phyloP scores from a whole-genome alignment of 2,329 filamentous ascomycete genomes.

The Fusarium sororula region DNA sequence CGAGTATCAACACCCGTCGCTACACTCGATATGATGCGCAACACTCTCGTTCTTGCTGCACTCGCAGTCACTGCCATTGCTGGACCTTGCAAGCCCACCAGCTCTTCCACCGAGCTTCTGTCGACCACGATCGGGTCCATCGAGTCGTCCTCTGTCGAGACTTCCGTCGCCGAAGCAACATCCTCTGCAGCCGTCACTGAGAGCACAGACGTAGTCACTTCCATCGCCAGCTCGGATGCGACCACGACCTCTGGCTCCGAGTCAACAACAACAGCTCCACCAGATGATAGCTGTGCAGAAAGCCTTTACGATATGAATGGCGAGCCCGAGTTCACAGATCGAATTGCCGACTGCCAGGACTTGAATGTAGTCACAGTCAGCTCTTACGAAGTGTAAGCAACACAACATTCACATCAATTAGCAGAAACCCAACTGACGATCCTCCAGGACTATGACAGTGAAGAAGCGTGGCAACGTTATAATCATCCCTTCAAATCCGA shows the following conservation, averaged over 20 bases:
- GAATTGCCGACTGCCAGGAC: rapidly evolving
- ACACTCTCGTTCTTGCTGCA: background rate
- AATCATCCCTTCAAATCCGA: background rate
- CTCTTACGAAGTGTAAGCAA: background rate
- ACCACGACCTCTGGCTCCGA: background rate
- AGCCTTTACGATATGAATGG: rapidly evolving
- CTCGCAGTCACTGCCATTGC: background rate
- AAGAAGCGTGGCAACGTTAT: rapidly evolving
- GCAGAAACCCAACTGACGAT: rapidly evolving
- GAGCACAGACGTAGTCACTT: background rate
- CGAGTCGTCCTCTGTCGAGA: background rate
- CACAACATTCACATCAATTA: rapidly evolving
- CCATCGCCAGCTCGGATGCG: background rate
- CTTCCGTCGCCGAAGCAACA: background rate
- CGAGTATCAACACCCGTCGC: background rate
- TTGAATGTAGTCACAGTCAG: background rate
- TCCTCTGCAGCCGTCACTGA: background rate
- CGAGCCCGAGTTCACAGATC: background rate
- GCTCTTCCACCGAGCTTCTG: background rate
- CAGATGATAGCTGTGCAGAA: background rate
- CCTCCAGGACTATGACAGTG: rapidly evolving
- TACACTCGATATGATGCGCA: background rate
- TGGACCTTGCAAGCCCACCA: background rate
- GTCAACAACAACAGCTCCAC: background rate
- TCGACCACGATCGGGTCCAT: background rate